Percentiles rank a stretch among this genome's conserved stretches.
These are phyloP conservation scores for Aspergillus sp. DNA, from an alignment of 2,329 filamentous ascomycete species.

Conservation along the genomic window DNA sequence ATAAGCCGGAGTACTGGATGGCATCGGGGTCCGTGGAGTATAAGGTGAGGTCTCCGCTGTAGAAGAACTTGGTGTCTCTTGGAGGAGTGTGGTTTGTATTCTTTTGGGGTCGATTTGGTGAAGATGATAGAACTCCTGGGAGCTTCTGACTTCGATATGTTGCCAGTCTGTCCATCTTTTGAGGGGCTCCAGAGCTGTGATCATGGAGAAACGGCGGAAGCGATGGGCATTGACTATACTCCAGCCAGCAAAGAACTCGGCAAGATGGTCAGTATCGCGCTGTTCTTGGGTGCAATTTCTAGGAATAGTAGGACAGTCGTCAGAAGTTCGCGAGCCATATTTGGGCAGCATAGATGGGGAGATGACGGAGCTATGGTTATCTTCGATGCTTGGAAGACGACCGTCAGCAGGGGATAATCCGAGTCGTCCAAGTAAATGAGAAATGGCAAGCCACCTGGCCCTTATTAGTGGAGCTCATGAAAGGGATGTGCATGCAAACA, in stretches of 20 bases:
- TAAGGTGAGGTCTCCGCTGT: conserved; percentile 4
- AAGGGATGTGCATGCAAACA: neutral
- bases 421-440: conserved; percentile 26
- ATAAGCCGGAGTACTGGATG: neutral
- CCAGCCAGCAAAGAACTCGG: conserved; percentile 43
- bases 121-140: conserved; percentile 14
- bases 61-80: neutral
- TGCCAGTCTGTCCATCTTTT: conserved; percentile 32
- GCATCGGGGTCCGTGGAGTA: conserved; percentile 16
- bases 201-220: conserved; percentile 33
- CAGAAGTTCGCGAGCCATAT: conserved; percentile 30
- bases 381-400: conserved; percentile 22
- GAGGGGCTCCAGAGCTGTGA: conserved; percentile 25
- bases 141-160: conserved; percentile 23
- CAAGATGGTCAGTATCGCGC: conserved; percentile 36
- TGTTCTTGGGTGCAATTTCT: conserved; percentile 27
- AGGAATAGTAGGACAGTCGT: conserved; percentile 24
- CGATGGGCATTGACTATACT: conserved; percentile 30
- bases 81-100: conserved; percentile 15
- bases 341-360: conserved; percentile 26
- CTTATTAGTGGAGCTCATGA: neutral
- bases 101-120: conserved; percentile 15
- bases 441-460: conserved; percentile 28
- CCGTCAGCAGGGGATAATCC: conserved; percentile 2
- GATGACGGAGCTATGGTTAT: conserved; percentile 28